Evolutionary conservation across 352 stramenopile genomes (phyloP), one percentile per base, ranked within the genome.

Genomic region (Phytophthora fragariaefolia): DNA sequence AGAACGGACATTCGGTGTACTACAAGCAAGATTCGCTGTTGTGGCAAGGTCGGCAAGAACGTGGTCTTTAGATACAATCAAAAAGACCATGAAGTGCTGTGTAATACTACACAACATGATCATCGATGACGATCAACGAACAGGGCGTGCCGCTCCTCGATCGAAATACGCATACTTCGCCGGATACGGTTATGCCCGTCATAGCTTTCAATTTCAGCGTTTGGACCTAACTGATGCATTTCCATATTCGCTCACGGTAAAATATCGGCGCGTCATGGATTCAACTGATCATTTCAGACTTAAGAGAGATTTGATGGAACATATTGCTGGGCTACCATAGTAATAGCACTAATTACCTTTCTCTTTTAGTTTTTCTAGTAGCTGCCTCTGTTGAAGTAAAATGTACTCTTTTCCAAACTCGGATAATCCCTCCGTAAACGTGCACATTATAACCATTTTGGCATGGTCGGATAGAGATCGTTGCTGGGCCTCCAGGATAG

Each of bases 71-170:
- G 40, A 9, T 58, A 52, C 50, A 36, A n/a, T 46, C 2, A 51
- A 46, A 4, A 27, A 9, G 4, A 53, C 7, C 3, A 27, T 58
- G 38, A 43, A 54, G 4, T 58, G 46, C 24, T 64, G 57, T 51
- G 24, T 64, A 2, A 43, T 64, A 13, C 38, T 64, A 12, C 57
- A 66, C 38, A 66, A 53, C 12, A 66, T 66, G 58, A 58, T 66
- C 15, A 47, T 66, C 6, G 48, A 54, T 1, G 47, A 65, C n/a
- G 47, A 65, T 9, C 17, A 26, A 4, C 36, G 5, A 18, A 50
- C 23, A 17, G 36, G 38, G 17, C 20, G 51, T 9, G 4, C 32
- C 4, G 7, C 20, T 3, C 20, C 18, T 4, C 18, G 2, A 9
- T 58, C 51, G 9, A 42, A 45, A 22, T 63, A 49, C 32, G 57